Evolutionary conservation across 2,329 filamentous ascomycete species (phyloP), one percentile per base, ranked within the genome.

Genomic region (Diplodia sapinea): DNA sequence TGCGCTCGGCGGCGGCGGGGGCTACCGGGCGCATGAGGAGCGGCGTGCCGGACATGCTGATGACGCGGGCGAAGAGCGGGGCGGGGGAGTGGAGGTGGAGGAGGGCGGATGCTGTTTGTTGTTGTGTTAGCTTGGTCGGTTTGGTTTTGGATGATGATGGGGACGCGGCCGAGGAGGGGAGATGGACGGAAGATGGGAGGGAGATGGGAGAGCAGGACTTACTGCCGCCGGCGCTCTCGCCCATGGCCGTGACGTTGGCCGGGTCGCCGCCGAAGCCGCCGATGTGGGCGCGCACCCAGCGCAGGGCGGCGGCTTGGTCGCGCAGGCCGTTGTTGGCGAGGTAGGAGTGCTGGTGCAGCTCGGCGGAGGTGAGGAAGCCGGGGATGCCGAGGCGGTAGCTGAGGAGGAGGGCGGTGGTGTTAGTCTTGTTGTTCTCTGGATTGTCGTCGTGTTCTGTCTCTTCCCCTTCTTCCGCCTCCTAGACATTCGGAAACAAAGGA

Each of bases 161-260:
- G 2, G 13, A 13, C 1, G 13, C 2, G 20, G 11, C n/a, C 29
- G 38, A 17, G 61, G n/a, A 38, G n/a, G 26, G 40, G 33, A 17
- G 12, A 3, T 5, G 12, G 4, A 15, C 1, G 12, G 12, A 3
- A 40, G 38, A 15, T 5, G 5, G 12, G 12, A 17, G 12, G 38
- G 38, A 15, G 63, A 23, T n/a, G 11, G 29, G 52, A 38, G 40
- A 23, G 23, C 23, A 23, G 43, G 29, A 70, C 78, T 71, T 74
- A 80, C 82, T 75, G n/a, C 76, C 83, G 38, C 84, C 84, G 6
- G 82, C 82, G 57, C 80, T 83, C 70, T 85, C 80, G 17, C 84
- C 84, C n/a, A 80, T 74, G 7, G 79, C 71, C 0, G 79, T 81
- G 11, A 81, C 73, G 55, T 78, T 74, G 11, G 76, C 72, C 12